phyloP scores from a whole-genome alignment of 1,139 yeast species.

The Kodamaea sp. region DNA sequence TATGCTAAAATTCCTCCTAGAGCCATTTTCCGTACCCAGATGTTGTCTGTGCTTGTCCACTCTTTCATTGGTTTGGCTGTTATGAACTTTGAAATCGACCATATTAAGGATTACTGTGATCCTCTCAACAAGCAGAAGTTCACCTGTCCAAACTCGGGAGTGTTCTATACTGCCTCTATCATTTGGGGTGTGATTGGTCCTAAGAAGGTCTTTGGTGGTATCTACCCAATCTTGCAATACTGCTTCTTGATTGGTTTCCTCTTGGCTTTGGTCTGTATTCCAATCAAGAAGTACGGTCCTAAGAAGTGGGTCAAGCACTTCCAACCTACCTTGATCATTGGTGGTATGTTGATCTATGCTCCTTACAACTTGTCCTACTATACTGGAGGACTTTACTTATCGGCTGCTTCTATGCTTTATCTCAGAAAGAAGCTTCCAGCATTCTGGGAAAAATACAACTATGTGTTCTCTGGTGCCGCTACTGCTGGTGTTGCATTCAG shows the following conservation, averaged over 20 bases:
- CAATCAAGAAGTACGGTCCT: constrained; percentile 24
- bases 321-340: constrained; percentile 19
- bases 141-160: constrained; percentile 48
- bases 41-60: constrained; percentile 43
- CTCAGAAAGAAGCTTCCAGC: constrained; percentile 15
- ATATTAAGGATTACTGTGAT: constrained; percentile 48
- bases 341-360: constrained; percentile 17
- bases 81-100: constrained; percentile 50
- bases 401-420: constrained; percentile 16
- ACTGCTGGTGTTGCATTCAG: constrained; percentile 20
- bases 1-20: constrained; percentile 61
- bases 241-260: constrained; percentile 54
- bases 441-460: constrained; percentile 21
- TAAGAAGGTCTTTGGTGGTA: constrained; percentile 43
- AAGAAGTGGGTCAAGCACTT: constrained; percentile 11
- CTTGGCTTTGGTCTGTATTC: constrained; percentile 31
- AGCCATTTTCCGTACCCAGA: constrained; percentile 59
- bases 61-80: constrained; percentile 54
- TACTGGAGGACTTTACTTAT: constrained; percentile 17
- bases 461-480: constrained; percentile 17
- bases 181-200: constrained; percentile 72
- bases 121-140: constrained; percentile 41
- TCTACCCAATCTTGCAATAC: constrained; percentile 50
- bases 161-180: constrained; percentile 56
- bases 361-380: constrained; percentile 18